phyloP scores from a whole-genome alignment of 257 asterid species.

The Sherardia arvensis region DNA sequence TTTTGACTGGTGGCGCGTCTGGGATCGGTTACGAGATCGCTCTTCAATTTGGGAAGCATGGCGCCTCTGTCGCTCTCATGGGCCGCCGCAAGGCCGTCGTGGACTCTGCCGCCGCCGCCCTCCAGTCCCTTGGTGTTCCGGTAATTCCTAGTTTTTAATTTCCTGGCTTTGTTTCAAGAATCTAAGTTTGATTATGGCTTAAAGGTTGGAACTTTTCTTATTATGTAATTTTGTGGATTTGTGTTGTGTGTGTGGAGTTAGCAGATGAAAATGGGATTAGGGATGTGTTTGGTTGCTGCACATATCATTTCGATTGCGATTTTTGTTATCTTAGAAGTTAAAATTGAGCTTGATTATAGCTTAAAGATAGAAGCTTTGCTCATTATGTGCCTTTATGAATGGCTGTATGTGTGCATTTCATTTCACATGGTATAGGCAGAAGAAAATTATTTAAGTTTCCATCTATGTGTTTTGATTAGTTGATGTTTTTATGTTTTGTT shows the following conservation, averaged over 20 bases:
- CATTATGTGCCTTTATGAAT: neutral
- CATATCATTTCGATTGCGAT: too few species aligned
- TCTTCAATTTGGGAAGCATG: constrained; percentile 74
- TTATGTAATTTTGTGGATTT: neutral
- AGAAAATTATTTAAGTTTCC: neutral
- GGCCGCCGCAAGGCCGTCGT: constrained; percentile 76
- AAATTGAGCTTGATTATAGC: neutral
- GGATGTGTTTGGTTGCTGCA: neutral
- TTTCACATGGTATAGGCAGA: neutral
- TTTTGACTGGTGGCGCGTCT: constrained; percentile 86
- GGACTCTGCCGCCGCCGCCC: constrained; percentile 62
- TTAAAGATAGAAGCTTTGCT: neutral
- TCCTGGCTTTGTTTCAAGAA: neutral
- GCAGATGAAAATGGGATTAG: neutral
- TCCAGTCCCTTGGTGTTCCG: constrained; percentile 60
- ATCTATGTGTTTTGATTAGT: neutral
- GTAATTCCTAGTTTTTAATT: constrained; percentile 13
- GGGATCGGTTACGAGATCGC: constrained; percentile 83
- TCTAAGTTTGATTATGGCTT: neutral
- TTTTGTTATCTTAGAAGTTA: neutral
- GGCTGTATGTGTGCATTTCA: too few species aligned
- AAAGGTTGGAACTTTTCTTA: neutral
- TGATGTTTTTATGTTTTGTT: neutral
- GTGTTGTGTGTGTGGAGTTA: neutral
- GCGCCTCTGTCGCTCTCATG: constrained; percentile 83